A percentile compares a stretch with the other conserved stretches of the same genome.
These are phyloP conservation scores for Mrakia frigida DNA, from an alignment of 768 basidiomycete genomes.

Conservation along the genomic window DNA sequence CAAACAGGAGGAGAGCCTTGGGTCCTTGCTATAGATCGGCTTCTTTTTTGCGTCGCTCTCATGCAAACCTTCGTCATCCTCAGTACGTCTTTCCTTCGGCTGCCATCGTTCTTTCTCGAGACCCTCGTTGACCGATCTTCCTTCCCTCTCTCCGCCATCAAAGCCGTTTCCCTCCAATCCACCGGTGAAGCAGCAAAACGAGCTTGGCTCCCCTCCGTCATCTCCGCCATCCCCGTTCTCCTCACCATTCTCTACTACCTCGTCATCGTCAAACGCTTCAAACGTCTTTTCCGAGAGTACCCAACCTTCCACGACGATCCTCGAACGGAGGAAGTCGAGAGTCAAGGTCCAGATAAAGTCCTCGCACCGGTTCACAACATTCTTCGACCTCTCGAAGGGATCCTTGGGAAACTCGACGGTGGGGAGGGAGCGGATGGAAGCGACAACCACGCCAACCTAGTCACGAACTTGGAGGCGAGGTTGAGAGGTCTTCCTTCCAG, in stretches of 20 bases:
- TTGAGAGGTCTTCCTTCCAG: neutral
- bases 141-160: neutral
- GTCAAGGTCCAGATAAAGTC: constrained; percentile 1
- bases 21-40: constrained; percentile 13
- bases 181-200: neutral
- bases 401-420: constrained; percentile 4
- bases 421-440: neutral
- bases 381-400: neutral
- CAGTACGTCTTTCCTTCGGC: neutral
- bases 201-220: neutral
- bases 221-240: neutral
- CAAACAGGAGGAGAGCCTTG: constrained; percentile 17
- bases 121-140: neutral
- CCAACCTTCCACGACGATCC: constrained; percentile 5
- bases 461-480: constrained; percentile 1
- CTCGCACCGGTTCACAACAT: neutral
- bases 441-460: neutral
- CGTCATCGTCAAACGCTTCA: neutral
- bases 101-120: neutral
- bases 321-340: constrained; percentile 3
- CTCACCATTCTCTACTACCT: neutral
- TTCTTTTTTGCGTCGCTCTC: neutral
- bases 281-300: constrained; percentile 7
- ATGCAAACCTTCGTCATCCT: constrained; percentile 12
- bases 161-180: constrained; percentile 19